phyloP scores from a whole-genome alignment of 352 stramenopile genomes.

The Phytopythium kandeliae region DNA sequence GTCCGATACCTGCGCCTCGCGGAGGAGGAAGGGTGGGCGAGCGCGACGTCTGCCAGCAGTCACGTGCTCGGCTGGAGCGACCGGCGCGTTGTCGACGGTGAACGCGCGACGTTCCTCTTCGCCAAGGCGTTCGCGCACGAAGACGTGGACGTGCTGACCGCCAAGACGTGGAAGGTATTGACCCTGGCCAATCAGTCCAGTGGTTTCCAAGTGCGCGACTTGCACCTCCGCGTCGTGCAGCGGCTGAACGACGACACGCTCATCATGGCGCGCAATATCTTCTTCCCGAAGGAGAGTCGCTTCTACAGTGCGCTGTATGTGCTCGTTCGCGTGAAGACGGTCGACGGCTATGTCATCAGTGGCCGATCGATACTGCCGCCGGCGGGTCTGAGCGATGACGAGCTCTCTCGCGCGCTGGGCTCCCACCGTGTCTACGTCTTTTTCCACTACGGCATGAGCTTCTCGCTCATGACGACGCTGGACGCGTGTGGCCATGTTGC shows the following conservation, averaged over 20 bases:
- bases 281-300: slow-evolving; percentile 10
- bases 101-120: slow-evolving; percentile 25
- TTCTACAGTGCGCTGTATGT: slow-evolving; percentile 19
- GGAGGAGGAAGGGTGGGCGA: neutral
- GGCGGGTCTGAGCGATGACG: slow-evolving; percentile 3
- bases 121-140: slow-evolving; percentile 28
- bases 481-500: neutral
- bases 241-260: slow-evolving; percentile 17
- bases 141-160: slow-evolving; percentile 9
- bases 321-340: slow-evolving; percentile 7
- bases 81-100: slow-evolving; percentile 17
- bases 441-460: slow-evolving; percentile 13
- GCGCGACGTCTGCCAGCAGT: neutral
- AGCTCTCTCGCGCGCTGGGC: neutral
- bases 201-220: slow-evolving; percentile 22
- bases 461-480: slow-evolving; percentile 12
- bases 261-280: slow-evolving; percentile 15
- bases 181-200: slow-evolving; percentile 10
- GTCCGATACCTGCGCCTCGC: slow-evolving; percentile 3
- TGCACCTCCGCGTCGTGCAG: slow-evolving; percentile 34
- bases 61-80: slow-evolving; percentile 29
- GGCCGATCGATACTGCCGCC: slow-evolving; percentile 12
- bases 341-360: slow-evolving; percentile 15
- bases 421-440: slow-evolving; percentile 3
- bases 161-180: slow-evolving; percentile 27